Base-by-base conservation (phyloP, 1,139 yeast species). In the Meyerozyma sp. region DNA sequence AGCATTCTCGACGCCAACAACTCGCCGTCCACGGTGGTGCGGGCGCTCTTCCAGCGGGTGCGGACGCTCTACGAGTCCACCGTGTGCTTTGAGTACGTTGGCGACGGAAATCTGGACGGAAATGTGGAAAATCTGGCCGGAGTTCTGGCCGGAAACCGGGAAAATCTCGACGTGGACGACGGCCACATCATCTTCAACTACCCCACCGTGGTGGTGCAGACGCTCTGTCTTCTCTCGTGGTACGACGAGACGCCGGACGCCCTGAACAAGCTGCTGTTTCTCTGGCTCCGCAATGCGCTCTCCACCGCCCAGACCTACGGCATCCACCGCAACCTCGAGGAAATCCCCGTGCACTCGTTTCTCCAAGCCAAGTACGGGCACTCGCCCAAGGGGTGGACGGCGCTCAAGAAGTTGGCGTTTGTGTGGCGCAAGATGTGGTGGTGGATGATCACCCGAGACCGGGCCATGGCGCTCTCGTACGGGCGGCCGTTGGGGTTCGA, bases 241-340 rank as follows among this genome's bases (percentile, higher is more conserved):
- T 50, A 50, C 41, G 49, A 54, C 53, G 53, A 50, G 23, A 49
- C 46, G 4, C 52, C 52, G n/a, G 53, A 50, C 34, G 45, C 44
- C 9, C 29, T 20, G 10, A 36, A 41, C 20, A 36, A 44, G 7
- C 47, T 47, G 11, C 48, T 44, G 32, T 46, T 42, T 40, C 27
- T 42, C 39, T 44, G 48, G 52, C 41, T 46, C 14, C 41, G 42
- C 23, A 40, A 32, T 18, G 54, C 55, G 2, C 44, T 51, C 9
- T 34, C 32, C 8, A 21, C 44, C 4, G 49, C 52, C 8, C 47
- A 45, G 13, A 40, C 43, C 14, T 44, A 39, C 32, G 54, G 56
- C 2, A 44, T 49, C 27, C 52, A 50, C 35, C 40, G 46, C 13
- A 41, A 47, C 28, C 40, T 46, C 39, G 42, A 38, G 16, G 39